Conservation (phyloP, 176 grass and related monocot genomes). For the Musa itinerans region DNA sequence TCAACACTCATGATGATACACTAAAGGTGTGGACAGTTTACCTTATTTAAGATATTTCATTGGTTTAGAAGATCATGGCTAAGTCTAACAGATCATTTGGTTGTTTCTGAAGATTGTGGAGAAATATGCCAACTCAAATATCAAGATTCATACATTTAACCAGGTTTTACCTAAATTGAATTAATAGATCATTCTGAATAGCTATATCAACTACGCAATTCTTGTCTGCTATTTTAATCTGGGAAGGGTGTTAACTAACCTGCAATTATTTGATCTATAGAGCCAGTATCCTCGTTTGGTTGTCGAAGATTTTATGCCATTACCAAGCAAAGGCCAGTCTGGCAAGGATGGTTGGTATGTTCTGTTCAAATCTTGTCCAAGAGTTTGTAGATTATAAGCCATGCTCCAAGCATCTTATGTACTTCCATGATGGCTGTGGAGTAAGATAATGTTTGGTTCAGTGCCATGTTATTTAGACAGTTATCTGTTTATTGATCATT, state of each 20-base stretch:
- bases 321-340: slow-evolving; percentile 54
- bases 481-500: background rate
- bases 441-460: too few species aligned
- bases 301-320: slow-evolving; percentile 68
- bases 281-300: slow-evolving; percentile 93
- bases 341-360: slow-evolving; percentile 76
- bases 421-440: too few species aligned
- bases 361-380: background rate
- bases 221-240: background rate
- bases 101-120: slow-evolving; percentile 62
- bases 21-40: slow-evolving; percentile 34
- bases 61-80: background rate
- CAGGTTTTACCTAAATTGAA: slow-evolving; percentile 30
- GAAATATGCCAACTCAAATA: slow-evolving; percentile 68
- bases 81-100: background rate
- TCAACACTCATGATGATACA: slow-evolving; percentile 93
- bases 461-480: too few species aligned
- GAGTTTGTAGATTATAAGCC: too few species aligned
- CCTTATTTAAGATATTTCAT: background rate
- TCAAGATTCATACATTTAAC: slow-evolving; percentile 92
- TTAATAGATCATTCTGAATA: too few species aligned
- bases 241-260: background rate
- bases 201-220: too few species aligned
- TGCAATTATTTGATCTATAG: slow-evolving; percentile 37
- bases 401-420: too few species aligned